Evolutionary conservation across 2,329 filamentous ascomycete genomes (phyloP).

Genomic region (Thelonectria rubi): DNA sequence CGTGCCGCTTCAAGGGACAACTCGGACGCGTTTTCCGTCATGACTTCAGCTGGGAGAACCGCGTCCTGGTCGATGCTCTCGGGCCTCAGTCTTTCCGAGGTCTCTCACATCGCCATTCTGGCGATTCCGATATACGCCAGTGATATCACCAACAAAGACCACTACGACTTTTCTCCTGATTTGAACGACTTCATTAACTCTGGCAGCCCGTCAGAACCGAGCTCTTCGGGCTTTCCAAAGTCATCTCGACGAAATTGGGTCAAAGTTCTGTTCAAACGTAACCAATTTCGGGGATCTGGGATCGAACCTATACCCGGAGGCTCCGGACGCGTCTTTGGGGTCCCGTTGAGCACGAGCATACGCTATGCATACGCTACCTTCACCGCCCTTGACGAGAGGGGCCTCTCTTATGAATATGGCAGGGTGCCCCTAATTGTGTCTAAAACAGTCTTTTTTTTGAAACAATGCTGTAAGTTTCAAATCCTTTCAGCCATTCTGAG

Average conservation of each 20-base stretch:
- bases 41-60: conserved; percentile 20
- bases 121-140: conserved; percentile 19
- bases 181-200: not conserved
- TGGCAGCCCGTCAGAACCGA: not conserved
- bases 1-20: conserved; percentile 5
- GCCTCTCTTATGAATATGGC: not conserved
- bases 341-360: not conserved
- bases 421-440: not conserved
- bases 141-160: conserved; percentile 19
- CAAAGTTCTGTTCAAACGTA: not conserved
- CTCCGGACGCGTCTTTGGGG: conserved; percentile 4
- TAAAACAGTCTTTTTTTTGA: not conserved
- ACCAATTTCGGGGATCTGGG: too few species aligned
- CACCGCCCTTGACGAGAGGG: not conserved
- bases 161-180: conserved; percentile 7
- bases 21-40: conserved; percentile 18
- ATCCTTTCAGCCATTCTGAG: too few species aligned
- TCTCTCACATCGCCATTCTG: conserved; percentile 23
- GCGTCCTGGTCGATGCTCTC: conserved; percentile 26
- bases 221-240: not conserved
- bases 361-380: not conserved
- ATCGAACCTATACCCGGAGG: too few species aligned
- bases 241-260: not conserved
- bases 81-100: conserved; percentile 21
- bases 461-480: not conserved